Evolutionary conservation across 306 rosid species (phyloP).

Genomic region (Prosopis cineraria): DNA sequence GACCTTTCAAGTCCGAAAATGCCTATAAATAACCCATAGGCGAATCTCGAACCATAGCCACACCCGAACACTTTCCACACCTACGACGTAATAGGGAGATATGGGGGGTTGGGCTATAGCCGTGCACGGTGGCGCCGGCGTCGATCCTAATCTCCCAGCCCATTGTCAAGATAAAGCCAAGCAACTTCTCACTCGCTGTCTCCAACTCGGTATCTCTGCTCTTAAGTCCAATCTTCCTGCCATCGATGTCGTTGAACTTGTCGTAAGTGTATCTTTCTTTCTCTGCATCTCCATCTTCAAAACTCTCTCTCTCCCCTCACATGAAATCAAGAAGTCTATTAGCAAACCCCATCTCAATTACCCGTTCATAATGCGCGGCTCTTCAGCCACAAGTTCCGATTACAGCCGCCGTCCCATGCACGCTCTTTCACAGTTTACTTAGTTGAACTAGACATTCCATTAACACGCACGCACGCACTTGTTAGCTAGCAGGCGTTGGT

Average conservation of each 20-base stretch:
- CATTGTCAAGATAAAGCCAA: conserved; percentile 85
- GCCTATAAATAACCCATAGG: conserved; percentile 26
- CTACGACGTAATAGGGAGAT: background rate
- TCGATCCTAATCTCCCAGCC: conserved; percentile 86
- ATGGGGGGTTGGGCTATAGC: conserved; percentile 92
- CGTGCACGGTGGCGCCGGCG: conserved; percentile 98
- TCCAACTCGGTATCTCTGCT: conserved; percentile 75
- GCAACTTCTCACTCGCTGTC: conserved; percentile 76
- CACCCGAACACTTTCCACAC: background rate
- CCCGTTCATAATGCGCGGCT: no score
- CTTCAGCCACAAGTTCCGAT: no score
- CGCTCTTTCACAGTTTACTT: background rate
- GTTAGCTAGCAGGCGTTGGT: background rate
- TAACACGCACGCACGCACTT: background rate
- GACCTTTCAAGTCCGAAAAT: conserved; percentile 24
- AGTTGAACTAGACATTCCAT: no score
- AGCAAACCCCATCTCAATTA: no score
- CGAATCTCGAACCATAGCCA: background rate
- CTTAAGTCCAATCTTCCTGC: conserved; percentile 71
- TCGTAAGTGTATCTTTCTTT: conserved; percentile 50
- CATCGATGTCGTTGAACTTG: conserved; percentile 87
- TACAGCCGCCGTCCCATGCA: background rate
- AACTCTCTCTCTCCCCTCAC: no score
- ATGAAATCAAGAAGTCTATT: no score
- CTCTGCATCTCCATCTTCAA: background rate